phyloP scores from a whole-genome alignment of 2,329 filamentous ascomycete species.

The Knufia fluminis region DNA sequence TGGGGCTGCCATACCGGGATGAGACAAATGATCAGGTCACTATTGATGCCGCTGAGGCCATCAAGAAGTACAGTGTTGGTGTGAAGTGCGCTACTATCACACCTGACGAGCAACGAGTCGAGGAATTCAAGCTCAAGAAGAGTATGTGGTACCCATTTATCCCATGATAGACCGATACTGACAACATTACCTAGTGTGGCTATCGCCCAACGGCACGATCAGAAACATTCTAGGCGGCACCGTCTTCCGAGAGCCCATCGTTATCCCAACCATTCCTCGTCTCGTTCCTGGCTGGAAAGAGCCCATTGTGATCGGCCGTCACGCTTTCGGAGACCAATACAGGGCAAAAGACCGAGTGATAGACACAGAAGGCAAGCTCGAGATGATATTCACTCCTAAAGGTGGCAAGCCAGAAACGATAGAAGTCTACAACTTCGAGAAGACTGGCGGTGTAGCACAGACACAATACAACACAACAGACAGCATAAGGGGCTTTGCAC shows the following conservation, averaged over 20 bases:
- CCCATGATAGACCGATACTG: slow-evolving; percentile 13
- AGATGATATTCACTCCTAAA: slow-evolving; percentile 86
- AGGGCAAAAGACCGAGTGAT: slow-evolving; percentile 87
- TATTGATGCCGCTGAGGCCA: slow-evolving; percentile 86
- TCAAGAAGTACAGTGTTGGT: slow-evolving; percentile 97
- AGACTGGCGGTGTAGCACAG: slow-evolving; percentile 78
- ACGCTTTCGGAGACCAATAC: slow-evolving; percentile 98
- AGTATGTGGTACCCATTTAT: slow-evolving; percentile 50
- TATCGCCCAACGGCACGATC: slow-evolving; percentile 89
- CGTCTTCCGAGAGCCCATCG: slow-evolving; percentile 97
- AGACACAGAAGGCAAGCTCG: slow-evolving; percentile 72
- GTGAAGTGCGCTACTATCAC: slow-evolving; percentile 99
- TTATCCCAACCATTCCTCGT: slow-evolving; percentile 85
- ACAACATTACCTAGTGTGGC: slow-evolving; percentile 62
- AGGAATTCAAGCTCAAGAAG: slow-evolving; percentile 98
- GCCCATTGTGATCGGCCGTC: slow-evolving; percentile 96
- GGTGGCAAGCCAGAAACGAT: slow-evolving; percentile 72
- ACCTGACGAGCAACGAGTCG: slow-evolving; percentile 87
- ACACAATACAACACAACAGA: slow-evolving; percentile 98
- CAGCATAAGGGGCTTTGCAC: slow-evolving; percentile 88
- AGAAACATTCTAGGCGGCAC: slow-evolving; percentile 72
- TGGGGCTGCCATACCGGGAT: slow-evolving; percentile 89
- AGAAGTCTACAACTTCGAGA: slow-evolving; percentile 82
- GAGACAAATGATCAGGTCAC: slow-evolving; percentile 96
- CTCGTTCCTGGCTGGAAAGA: slow-evolving; percentile 97